Evolutionary conservation across 2,329 filamentous ascomycete genomes (phyloP), one percentile per base, ranked within the genome.

Genomic region (Sporothrix dimorphospora): DNA sequence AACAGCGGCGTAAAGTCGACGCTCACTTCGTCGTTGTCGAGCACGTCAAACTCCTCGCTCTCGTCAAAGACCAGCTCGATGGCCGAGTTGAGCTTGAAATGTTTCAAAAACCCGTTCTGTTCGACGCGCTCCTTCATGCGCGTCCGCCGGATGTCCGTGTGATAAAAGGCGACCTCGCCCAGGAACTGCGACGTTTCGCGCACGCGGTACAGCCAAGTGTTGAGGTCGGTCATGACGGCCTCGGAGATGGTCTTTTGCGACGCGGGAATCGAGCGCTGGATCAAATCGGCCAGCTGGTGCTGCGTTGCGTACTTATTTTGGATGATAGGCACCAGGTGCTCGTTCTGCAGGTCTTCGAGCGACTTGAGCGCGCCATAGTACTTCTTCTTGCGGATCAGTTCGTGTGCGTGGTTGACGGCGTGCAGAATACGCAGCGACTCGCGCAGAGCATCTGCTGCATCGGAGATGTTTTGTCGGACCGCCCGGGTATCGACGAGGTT

Each of bases 21-120:
- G 78, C 96, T 92, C 1, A 98, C 87, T 76, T 98, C 94, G 72
- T 99, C 96, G 76, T 98, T 98, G 79, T 98, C 92, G 42, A 99
- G 84, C 9, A 98, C 91, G 79, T 99, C 94, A 77, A 97, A 98
- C 79, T 99, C 96, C 78, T 98, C 94, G 72, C 89, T 92, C 82
- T 99, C 96, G 77, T 99, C 96, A 59, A 94, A 94, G 7, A 98
- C 94, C 61, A 98, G 86, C 81, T 99, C 96, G 75, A 98, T 96
- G 2, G 96, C 92, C 9, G 96, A 98, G 80, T 98, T 99, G 40
- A 99, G 84, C 79, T 93, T 97, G 83, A 98, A 98, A 76, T 92
- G 91, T 45, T 87, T 86, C 57, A 98, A 85, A 75, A 92, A 94
- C 0, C 89, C 84, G 73, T 94, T 90, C 24, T 89, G 87, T 75